phyloP scores from a whole-genome alignment of 805 yeast genomes.

The Helenozyma rhizophorensis region DNA sequence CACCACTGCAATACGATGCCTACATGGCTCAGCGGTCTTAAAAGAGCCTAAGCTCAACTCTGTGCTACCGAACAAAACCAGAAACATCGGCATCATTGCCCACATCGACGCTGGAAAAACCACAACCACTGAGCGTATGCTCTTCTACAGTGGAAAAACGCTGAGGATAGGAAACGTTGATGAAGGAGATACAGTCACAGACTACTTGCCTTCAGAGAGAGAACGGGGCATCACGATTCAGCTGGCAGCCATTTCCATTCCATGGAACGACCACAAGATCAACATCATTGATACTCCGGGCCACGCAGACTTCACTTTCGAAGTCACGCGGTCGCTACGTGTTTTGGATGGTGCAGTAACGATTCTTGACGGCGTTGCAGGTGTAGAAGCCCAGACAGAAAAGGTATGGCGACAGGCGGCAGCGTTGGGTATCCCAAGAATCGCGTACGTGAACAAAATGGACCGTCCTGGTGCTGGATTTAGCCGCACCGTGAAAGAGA shows the following conservation, averaged over 20 bases:
- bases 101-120: constrained; percentile 99
- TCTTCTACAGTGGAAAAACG: constrained; percentile 83
- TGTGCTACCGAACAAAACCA: constrained; percentile 35
- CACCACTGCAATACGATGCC: no score
- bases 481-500: constrained; percentile 82
- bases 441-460: constrained; percentile 90
- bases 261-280: constrained; percentile 74
- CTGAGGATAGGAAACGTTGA: constrained; percentile 87
- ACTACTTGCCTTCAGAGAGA: constrained; percentile 83
- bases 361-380: constrained; percentile 92
- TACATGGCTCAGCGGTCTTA: constrained; percentile 1
- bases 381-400: constrained; percentile 97
- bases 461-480: constrained; percentile 95
- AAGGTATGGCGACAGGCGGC: constrained; percentile 92
- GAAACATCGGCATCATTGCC: constrained; percentile 97
- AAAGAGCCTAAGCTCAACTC: constrained; percentile 19
- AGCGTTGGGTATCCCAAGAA: constrained; percentile 61
- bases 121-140: constrained; percentile 93
- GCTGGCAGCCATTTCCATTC: constrained; percentile 89
- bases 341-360: constrained; percentile 95
- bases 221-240: constrained; percentile 94
- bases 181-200: constrained; percentile 95
- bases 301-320: constrained; percentile 95
- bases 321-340: constrained; percentile 82
- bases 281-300: constrained; percentile 97